Base-by-base conservation (phyloP, 2,329 filamentous ascomycete species). In the Penicillium hordei region DNA sequence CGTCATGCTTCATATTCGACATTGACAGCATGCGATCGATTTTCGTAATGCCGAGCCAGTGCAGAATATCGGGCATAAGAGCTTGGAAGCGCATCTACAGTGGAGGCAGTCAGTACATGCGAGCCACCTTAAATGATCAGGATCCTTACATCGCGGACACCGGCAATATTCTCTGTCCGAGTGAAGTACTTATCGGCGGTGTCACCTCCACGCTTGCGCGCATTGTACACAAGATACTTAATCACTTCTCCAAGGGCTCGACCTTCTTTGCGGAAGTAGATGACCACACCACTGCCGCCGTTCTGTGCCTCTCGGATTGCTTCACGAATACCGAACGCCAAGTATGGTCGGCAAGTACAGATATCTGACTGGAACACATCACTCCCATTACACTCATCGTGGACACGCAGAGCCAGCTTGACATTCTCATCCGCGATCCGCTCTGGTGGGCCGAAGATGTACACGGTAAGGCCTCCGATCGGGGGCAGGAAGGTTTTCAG, bases 281-380 rank as follows among this genome's bases (percentile, higher is more conserved):
- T 97, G 53, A 97, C 94, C 23, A 97, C 91, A 56, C 93, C 93
- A 67, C 89, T 93, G 48, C 93, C 93, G 52, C 93, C 93, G 56
- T 89, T 91, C 73, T 97, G 94, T 12, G 94, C 94, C 77, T 97
- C 92, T 71, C 95, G 96, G 66, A 99, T 93, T 13, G 94, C 94
- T 76, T 99, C 94, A 70, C 96, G 92, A 60, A 99, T 95, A 60
- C 94, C 94, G 72, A 95, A 97, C 70, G 96, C 95, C 57, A 97
- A 86, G 73, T 97, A 97, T 17, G 94, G 94, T 33, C 78, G 73
- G 55, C 93, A 97, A 12, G 94, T 97, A 79, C 94, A 97, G 70
- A 97, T 99, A 73, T 99, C 94, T 21, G 92, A 96, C 59, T 93
- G 92, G 74, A 97, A 99, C 43, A 97, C 94, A 76, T 99, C 94